Evolutionary conservation across 768 basidiomycete genomes (phyloP).

Genomic region (Coprinopsis cinerea): DNA sequence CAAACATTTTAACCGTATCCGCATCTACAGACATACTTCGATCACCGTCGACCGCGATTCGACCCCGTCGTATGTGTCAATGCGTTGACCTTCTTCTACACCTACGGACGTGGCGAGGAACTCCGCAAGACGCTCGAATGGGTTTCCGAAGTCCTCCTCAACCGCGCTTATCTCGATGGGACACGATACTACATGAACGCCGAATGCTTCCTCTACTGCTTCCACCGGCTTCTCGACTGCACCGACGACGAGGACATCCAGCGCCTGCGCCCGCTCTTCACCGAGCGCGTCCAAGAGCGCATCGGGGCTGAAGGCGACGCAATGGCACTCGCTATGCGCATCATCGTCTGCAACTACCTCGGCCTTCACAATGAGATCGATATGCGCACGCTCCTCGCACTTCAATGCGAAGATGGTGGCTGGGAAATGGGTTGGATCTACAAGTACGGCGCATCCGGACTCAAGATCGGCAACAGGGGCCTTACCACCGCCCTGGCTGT

Average conservation of each 20-base stretch:
- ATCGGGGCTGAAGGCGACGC: constrained; percentile 45
- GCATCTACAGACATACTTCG: constrained; percentile 42
- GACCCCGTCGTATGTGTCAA: constrained; percentile 53
- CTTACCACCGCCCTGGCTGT: constrained; percentile 49
- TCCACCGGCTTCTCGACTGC: constrained; percentile 36
- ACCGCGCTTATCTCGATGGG: constrained; percentile 50
- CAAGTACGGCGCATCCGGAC: constrained; percentile 42
- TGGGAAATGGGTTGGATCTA: constrained; percentile 55
- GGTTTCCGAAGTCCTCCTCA: constrained; percentile 42
- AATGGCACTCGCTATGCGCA: constrained; percentile 52
- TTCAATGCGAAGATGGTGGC: constrained; percentile 51
- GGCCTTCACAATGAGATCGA: constrained; percentile 40
- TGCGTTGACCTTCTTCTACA: constrained; percentile 43
- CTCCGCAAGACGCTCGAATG: constrained; percentile 40
- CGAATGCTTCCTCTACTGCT: constrained; percentile 49
- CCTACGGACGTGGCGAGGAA: constrained; percentile 41
- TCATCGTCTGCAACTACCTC: constrained; percentile 37
- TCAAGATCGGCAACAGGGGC: constrained; percentile 49
- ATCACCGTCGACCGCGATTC: constrained; percentile 42
- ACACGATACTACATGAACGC: constrained; percentile 49
- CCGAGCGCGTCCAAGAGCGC: constrained; percentile 42
- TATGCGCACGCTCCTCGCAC: constrained; percentile 34
- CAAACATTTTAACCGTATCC: neutral
- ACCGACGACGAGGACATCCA: constrained; percentile 31
- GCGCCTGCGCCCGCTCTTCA: constrained; percentile 33